Base-by-base conservation (phyloP, 768 basidiomycete genomes). In the Russula vinacea region DNA sequence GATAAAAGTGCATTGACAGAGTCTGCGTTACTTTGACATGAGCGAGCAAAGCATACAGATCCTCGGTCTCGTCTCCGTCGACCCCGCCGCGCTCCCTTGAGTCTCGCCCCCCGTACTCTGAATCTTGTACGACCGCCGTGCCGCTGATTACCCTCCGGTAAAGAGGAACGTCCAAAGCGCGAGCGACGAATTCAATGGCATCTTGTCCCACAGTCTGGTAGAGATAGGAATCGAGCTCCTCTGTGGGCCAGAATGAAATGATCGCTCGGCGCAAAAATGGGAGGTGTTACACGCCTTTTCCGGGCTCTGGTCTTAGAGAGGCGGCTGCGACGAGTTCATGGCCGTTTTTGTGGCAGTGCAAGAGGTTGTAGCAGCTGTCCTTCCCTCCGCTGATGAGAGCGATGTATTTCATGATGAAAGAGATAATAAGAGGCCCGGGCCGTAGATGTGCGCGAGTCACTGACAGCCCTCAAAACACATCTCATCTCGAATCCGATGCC, bases 151-250 rank as follows among this genome's bases (percentile, higher is more conserved):
- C 79, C 62, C 83, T 81, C 33, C 91, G 83, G 77, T 89, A 92
- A 11, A 98, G 80, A 10, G 97, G 97, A 1, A 96, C 84, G 17
- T 85, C 88, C 61, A 98, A 79, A 1, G 96, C 92, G 56, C 80
- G 79, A 24, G 94, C 94, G 60, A 98, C 87, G 56, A 89, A 80
- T 55, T 91, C 86, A 63, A 98, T 88, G 19, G 93, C 92, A 62
- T 94, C 92, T 72, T 98, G 95, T 1, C 95, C 97, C 32, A 99
- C 95, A n/a, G 96, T 98, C 74, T 99, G 97, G 75, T 98, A 99
- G 74, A 99, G 81, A 77, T 94, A 98, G 26, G 95, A 98, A 75
- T 99, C 95, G 71, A 98, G 84, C 79, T 99, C 97, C 80, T 98
- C 97, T 97, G 74, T n/a, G 50, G 62, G 5, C 35, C 22, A 37